phyloP scores from a whole-genome alignment of 2,329 filamentous ascomycete species.

The Lithohypha guttulata region DNA sequence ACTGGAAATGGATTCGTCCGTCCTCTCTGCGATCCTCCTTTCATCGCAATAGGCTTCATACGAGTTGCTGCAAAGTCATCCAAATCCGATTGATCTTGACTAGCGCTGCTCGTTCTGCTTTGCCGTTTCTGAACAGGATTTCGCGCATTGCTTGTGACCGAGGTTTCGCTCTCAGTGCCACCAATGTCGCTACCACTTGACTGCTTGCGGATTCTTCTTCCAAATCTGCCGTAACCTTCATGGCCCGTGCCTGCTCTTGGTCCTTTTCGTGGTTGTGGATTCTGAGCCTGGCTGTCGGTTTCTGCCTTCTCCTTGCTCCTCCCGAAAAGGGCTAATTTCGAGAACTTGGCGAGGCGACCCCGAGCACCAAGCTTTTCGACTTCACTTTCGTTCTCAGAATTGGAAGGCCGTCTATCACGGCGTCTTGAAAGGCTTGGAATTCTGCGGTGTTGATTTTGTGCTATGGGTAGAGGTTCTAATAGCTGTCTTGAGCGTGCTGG shows the following conservation, averaged over 20 bases:
- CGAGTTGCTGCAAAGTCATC: constrained; percentile 39
- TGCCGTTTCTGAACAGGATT: constrained; percentile 30
- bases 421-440: constrained; percentile 35
- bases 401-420: constrained; percentile 32
- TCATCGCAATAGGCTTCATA: constrained; percentile 40
- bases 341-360: constrained; percentile 33
- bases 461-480: constrained; percentile 40
- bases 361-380: constrained; percentile 23
- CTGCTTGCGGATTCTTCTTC: constrained; percentile 33
- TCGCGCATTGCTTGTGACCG: constrained; percentile 29
- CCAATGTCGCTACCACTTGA: constrained; percentile 28
- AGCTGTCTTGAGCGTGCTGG: not conserved
- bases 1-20: constrained; percentile 6
- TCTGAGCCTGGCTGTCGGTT: constrained; percentile 48
- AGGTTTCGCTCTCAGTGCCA: constrained; percentile 29
- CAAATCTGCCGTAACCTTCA: constrained; percentile 49
- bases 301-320: constrained; percentile 53
- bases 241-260: constrained; percentile 89
- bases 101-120: constrained; percentile 29
- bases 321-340: constrained; percentile 66
- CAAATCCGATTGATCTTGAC: constrained; percentile 30
- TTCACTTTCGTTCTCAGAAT: constrained; percentile 5
- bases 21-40: constrained; percentile 27
- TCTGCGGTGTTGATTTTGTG: constrained; percentile 43
- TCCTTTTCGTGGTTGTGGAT: constrained; percentile 58